Evolutionary conservation across 768 basidiomycete species (phyloP).

Genomic region (Vararia minispora): DNA sequence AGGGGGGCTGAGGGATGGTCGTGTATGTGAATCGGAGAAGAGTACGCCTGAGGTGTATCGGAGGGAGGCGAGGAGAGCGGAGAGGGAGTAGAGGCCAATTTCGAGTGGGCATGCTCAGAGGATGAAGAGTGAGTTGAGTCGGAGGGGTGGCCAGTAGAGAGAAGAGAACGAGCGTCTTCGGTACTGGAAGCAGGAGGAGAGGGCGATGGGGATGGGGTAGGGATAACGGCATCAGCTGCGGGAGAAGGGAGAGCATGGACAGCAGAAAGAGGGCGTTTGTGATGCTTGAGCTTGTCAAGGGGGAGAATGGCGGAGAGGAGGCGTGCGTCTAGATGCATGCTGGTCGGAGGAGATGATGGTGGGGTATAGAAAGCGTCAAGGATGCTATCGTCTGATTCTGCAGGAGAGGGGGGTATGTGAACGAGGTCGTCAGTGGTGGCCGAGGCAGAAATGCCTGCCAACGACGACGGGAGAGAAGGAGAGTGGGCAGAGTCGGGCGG

Average conservation of each 20-base stretch:
- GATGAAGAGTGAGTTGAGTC: slow-evolving; percentile 8
- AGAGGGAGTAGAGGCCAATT: no score
- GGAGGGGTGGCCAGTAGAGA: slow-evolving; percentile 2
- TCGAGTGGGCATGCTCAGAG: no score
- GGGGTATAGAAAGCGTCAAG: slow-evolving; percentile 12
- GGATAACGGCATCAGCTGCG: slow-evolving; percentile 7
- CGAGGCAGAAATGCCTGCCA: not conserved
- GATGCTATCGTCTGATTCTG: not conserved
- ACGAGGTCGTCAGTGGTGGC: not conserved
- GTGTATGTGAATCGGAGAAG: no score
- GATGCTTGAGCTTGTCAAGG: not conserved
- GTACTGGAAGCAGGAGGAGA: no score
- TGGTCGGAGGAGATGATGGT: slow-evolving; percentile 12
- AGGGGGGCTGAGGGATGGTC: no score
- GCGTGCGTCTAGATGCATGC: slow-evolving; percentile 7
- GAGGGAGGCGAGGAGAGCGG: no score
- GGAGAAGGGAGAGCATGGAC: slow-evolving; percentile 12
- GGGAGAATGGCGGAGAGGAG: not conserved
- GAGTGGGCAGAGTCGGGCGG: not conserved
- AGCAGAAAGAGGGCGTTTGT: not conserved
- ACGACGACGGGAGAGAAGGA: not conserved
- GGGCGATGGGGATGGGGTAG: not conserved
- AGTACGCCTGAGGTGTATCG: no score
- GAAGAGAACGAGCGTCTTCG: no score
- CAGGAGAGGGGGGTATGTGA: not conserved